Percentiles rank a stretch among this genome's conserved stretches.
Conservation (phyloP, 169 alveolate species). For the Babesia sp. region DNA sequence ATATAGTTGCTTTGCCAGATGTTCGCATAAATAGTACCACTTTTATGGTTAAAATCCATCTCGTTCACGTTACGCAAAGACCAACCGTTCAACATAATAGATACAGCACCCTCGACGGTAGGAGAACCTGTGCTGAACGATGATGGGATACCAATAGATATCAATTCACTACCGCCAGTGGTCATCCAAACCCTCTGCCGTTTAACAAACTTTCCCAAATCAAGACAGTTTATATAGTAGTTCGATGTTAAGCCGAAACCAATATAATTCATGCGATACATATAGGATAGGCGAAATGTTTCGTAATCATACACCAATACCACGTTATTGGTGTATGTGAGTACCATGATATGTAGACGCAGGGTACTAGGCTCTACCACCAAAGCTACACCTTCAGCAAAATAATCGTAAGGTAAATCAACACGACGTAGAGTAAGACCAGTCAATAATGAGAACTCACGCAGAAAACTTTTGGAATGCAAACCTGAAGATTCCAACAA, state of each 20-base stretch:
- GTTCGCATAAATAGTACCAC: conserved; percentile 59
- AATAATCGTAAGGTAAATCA: conserved; percentile 35
- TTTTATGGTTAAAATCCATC: conserved; percentile 57
- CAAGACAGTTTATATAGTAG: conserved; percentile 24
- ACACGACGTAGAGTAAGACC: conserved; percentile 42
- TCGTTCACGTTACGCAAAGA: conserved; percentile 51
- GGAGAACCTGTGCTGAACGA: conserved; percentile 36
- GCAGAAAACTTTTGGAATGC: conserved; percentile 39
- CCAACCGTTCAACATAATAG: conserved; percentile 60
- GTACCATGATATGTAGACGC: conserved; percentile 39
- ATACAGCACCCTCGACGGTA: conserved; percentile 1
- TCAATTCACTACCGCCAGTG: conserved; percentile 53
- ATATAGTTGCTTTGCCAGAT: conserved; percentile 59
- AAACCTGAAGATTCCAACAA: conserved; percentile 65
- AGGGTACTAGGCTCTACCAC: conserved; percentile 70
- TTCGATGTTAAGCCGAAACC: conserved; percentile 75
- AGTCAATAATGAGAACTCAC: conserved; percentile 48
- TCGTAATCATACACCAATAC: conserved; percentile 59
- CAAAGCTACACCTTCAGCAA: conserved; percentile 70
- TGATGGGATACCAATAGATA: conserved; percentile 56
- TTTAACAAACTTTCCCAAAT: conserved; percentile 30
- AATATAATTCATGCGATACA: conserved; percentile 19
- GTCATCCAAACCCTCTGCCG: conserved; percentile 69
- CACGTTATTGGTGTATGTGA: conserved; percentile 63
- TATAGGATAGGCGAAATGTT: conserved; percentile 36